Evolutionary conservation across 768 basidiomycete genomes (phyloP).

Genomic region (Mycena alexandri): DNA sequence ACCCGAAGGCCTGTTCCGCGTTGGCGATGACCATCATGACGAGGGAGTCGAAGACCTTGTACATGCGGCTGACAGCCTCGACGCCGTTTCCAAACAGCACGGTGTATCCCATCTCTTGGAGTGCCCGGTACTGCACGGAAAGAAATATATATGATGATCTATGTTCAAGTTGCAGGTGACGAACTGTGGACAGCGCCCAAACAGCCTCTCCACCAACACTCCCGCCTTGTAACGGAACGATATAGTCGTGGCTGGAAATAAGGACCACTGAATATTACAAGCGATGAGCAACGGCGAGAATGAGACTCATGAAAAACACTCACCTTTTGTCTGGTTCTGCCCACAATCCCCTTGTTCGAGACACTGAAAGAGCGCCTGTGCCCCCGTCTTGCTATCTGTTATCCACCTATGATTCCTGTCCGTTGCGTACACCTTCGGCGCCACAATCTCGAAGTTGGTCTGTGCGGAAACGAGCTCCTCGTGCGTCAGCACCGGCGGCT

Average conservation of each 20-base stretch:
- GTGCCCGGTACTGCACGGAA: conserved; percentile 36
- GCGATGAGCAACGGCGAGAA: background rate
- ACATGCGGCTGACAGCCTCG: conserved; percentile 44
- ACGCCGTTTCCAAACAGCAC: conserved; percentile 12
- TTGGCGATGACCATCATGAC: conserved; percentile 44
- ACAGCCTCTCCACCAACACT: conserved; percentile 47
- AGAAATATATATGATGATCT: too few species aligned
- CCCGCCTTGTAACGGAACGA: conserved; percentile 38
- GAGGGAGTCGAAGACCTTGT: conserved; percentile 48
- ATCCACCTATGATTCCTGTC: conserved; percentile 11
- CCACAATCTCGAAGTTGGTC: background rate
- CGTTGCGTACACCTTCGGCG: conserved; percentile 12
- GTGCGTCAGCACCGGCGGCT: too few species aligned
- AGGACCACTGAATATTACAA: conserved; percentile 43
- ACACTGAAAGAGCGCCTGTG: conserved; percentile 34
- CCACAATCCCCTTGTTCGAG: conserved; percentile 44
- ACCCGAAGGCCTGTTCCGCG: background rate
- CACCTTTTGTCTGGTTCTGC: conserved; percentile 48
- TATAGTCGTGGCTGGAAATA: conserved; percentile 46
- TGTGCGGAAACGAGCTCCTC: too few species aligned
- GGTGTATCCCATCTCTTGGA: conserved; percentile 42
- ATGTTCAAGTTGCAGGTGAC: conserved; percentile 8
- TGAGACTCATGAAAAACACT: too few species aligned
- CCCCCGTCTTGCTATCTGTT: conserved; percentile 8
- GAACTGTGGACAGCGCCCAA: conserved; percentile 47